phyloP scores from a whole-genome alignment of 345 rosid genomes.

The Lepidium africanum region DNA sequence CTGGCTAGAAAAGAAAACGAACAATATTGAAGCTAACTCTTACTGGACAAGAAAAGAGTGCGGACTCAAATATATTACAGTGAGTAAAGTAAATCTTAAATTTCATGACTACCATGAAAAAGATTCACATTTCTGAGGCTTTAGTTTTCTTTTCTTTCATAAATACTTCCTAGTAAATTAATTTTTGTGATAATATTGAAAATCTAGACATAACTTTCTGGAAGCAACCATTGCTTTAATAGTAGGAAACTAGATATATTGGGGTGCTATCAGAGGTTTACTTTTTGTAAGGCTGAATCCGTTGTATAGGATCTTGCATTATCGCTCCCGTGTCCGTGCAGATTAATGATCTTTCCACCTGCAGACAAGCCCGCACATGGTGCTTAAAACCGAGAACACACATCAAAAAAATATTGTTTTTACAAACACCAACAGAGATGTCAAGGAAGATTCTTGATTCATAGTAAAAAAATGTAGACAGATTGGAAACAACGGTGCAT shows the following conservation, averaged over 20 bases:
- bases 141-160: not conserved
- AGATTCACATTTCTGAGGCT: not conserved
- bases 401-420: not conserved
- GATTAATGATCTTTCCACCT: conserved; percentile 85
- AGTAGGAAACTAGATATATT: conserved; percentile 1
- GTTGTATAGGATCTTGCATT: conserved; percentile 55
- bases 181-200: not conserved
- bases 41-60: not conserved
- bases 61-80: not conserved
- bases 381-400: not conserved
- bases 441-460: conserved; percentile 1
- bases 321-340: conserved; percentile 92
- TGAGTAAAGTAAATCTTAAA: not conserved
- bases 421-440: not conserved
- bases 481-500: not conserved
- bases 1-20: conserved; percentile 38
- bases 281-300: conserved; percentile 64
- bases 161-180: not conserved
- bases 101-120: not conserved
- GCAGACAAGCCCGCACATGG: conserved; percentile 19
- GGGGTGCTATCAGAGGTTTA: conserved; percentile 25
- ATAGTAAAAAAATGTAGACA: not conserved
- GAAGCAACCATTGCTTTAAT: not conserved
- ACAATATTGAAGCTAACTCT: conserved; percentile 3
- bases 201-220: not conserved